Percentiles rank a stretch among this genome's conserved stretches.
Conservation (phyloP, 2,329 filamentous ascomycete species). For the Epichloe baconii region DNA sequence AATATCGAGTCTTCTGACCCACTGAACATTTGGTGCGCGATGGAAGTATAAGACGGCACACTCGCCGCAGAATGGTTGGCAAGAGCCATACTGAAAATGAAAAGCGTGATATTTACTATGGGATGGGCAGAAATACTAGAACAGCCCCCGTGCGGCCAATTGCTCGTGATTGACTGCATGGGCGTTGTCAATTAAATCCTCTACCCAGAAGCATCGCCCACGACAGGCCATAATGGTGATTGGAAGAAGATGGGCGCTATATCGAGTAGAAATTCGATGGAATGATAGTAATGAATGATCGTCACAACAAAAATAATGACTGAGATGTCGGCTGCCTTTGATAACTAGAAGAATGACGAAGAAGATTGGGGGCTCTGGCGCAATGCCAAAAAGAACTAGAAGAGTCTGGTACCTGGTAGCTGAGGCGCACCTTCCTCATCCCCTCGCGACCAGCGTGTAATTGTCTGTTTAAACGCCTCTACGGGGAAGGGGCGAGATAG, state of each 20-base stretch:
- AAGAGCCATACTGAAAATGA: not conserved
- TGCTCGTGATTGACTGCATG: slow-evolving; percentile 11
- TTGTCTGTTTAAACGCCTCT: not conserved
- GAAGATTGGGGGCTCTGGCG: not conserved
- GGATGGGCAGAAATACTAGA: slow-evolving; percentile 19
- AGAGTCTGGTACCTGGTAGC: not conserved
- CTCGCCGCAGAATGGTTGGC: slow-evolving; percentile 21
- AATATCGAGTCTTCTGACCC: slow-evolving; percentile 12
- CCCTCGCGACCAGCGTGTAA: not conserved
- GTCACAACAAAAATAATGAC: not conserved
- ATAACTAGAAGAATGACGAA: not conserved
- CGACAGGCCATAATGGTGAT: slow-evolving; percentile 11
- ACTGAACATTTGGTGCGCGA: slow-evolving; percentile 6
- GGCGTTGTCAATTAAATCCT: not conserved
- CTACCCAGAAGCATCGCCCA: slow-evolving; percentile 13
- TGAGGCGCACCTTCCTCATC: not conserved
- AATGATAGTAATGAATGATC: not conserved
- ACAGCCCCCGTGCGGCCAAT: slow-evolving; percentile 6
- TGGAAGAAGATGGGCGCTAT: not conserved
- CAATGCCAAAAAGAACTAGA: not conserved
- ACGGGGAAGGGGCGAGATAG: not conserved
- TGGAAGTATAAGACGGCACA: slow-evolving; percentile 19
- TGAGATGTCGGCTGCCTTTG: not conserved
- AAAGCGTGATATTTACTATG: slow-evolving; percentile 18
- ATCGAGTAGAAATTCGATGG: not conserved